Evolutionary conservation across 768 basidiomycete species (phyloP).

Genomic region (Antrodiella citrinella): DNA sequence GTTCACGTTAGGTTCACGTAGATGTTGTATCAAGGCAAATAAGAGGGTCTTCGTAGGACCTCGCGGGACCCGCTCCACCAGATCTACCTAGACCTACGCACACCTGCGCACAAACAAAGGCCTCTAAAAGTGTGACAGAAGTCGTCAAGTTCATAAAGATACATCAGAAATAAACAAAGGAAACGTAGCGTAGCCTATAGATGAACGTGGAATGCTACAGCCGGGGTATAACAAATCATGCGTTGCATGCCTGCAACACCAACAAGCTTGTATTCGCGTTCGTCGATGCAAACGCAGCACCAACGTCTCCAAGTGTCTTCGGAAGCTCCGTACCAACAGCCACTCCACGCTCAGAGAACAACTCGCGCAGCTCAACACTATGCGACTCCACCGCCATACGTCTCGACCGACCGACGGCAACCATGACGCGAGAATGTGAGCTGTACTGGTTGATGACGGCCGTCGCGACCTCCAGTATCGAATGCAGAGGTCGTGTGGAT

Average conservation of each 20-base stretch:
- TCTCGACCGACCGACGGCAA: conserved; percentile 68
- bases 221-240: too few relatives aligned
- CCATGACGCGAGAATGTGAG: conserved; percentile 31
- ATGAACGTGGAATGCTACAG: too few relatives aligned
- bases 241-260: conserved; percentile 40
- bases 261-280: conserved; percentile 43
- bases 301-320: conserved; percentile 72
- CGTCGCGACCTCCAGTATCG: conserved; percentile 36
- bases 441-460: conserved; percentile 26
- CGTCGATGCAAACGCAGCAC: conserved; percentile 55
- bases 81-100: too few relatives aligned
- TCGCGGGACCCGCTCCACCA: too few relatives aligned
- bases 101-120: too few relatives aligned
- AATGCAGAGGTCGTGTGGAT: conserved; percentile 48
- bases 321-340: conserved; percentile 47
- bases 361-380: conserved; percentile 44
- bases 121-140: too few relatives aligned
- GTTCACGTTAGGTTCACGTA: too few relatives aligned
- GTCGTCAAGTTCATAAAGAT: too few relatives aligned
- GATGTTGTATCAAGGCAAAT: too few relatives aligned
- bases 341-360: conserved; percentile 34
- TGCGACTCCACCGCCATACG: conserved; percentile 57
- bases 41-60: too few relatives aligned
- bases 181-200: too few relatives aligned
- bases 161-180: too few relatives aligned